Evolutionary conservation across 2,329 filamentous ascomycete species (phyloP).

Genomic region (Acephala macrosclerotiorum): DNA sequence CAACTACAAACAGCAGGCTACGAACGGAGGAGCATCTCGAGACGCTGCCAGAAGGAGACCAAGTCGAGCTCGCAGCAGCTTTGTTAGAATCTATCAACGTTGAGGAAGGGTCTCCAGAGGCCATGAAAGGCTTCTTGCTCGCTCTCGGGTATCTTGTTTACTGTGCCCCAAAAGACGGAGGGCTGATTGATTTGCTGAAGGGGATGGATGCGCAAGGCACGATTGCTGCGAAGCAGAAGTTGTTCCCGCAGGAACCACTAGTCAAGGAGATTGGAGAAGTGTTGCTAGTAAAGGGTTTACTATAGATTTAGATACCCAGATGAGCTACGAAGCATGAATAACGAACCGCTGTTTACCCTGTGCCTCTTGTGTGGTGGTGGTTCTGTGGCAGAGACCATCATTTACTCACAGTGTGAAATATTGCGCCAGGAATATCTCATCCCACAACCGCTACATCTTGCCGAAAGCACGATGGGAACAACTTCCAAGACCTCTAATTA

Average conservation of each 20-base stretch:
- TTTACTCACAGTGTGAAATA: too few species aligned
- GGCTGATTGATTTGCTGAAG: slow-evolving; percentile 80
- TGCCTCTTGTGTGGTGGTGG: too few species aligned
- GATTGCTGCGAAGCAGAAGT: slow-evolving; percentile 63
- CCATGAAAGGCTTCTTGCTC: slow-evolving; percentile 77
- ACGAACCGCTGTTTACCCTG: too few species aligned
- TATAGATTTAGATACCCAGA: slow-evolving; percentile 25
- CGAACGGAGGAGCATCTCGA: slow-evolving; percentile 65
- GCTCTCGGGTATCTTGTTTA: slow-evolving; percentile 81
- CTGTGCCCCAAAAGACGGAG: slow-evolving; percentile 71
- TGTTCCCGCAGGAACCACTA: slow-evolving; percentile 64
- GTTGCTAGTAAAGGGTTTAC: slow-evolving; percentile 48
- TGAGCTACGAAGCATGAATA: not conserved
- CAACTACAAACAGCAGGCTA: slow-evolving; percentile 71
- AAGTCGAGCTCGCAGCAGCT: slow-evolving; percentile 83
- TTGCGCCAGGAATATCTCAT: too few species aligned
- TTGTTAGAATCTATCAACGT: slow-evolving; percentile 75
- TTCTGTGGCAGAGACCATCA: too few species aligned
- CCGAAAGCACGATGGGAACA: too few species aligned
- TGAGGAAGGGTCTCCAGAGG: slow-evolving; percentile 70
- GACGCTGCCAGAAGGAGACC: slow-evolving; percentile 70
- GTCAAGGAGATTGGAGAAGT: slow-evolving; percentile 57
- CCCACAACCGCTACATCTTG: too few species aligned
- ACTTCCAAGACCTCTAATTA: too few species aligned
- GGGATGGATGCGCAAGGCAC: slow-evolving; percentile 77